phyloP scores from a whole-genome alignment of 371 early-diverging fungal species.

The Rhizomucor pusillus region DNA sequence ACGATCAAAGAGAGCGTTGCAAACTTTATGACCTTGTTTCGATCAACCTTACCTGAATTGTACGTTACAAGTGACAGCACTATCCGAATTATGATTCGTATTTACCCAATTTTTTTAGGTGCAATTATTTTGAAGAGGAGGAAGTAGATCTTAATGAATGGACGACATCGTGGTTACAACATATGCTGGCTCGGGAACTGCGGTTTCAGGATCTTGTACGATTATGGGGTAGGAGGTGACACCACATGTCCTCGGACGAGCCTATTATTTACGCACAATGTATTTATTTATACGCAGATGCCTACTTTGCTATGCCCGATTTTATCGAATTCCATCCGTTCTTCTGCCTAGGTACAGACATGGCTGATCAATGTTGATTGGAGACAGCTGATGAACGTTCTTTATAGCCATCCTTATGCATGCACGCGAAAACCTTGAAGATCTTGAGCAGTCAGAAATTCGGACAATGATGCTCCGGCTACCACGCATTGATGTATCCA shows the following conservation, averaged over 20 bases:
- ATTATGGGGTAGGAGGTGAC: slow-evolving; percentile 69
- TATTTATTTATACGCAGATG: slow-evolving; percentile 42
- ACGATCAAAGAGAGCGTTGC: slow-evolving; percentile 70
- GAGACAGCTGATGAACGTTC: background rate
- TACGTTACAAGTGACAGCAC: slow-evolving; percentile 12
- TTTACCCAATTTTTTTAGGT: slow-evolving; percentile 18
- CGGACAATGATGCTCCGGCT: slow-evolving; percentile 78
- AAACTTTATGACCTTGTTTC: slow-evolving; percentile 79
- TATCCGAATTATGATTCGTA: background rate
- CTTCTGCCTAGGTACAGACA: slow-evolving; percentile 66
- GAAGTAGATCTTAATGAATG: slow-evolving; percentile 90
- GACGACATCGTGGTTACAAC: slow-evolving; percentile 87
- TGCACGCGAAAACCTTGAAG: slow-evolving; percentile 80
- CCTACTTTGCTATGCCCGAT: slow-evolving; percentile 73
- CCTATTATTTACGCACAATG: no score
- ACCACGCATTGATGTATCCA: slow-evolving; percentile 73
- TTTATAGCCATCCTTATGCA: slow-evolving; percentile 60
- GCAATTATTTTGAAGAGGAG: slow-evolving; percentile 93
- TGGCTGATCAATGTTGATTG: background rate
- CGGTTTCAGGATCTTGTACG: slow-evolving; percentile 73
- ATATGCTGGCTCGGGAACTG: slow-evolving; percentile 78
- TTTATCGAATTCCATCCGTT: slow-evolving; percentile 77
- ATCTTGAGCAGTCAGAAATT: slow-evolving; percentile 90
- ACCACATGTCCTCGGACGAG: no score
- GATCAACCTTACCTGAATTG: slow-evolving; percentile 71